phyloP scores from a whole-genome alignment of 768 basidiomycete species.

The Lactarius sanguifluus region DNA sequence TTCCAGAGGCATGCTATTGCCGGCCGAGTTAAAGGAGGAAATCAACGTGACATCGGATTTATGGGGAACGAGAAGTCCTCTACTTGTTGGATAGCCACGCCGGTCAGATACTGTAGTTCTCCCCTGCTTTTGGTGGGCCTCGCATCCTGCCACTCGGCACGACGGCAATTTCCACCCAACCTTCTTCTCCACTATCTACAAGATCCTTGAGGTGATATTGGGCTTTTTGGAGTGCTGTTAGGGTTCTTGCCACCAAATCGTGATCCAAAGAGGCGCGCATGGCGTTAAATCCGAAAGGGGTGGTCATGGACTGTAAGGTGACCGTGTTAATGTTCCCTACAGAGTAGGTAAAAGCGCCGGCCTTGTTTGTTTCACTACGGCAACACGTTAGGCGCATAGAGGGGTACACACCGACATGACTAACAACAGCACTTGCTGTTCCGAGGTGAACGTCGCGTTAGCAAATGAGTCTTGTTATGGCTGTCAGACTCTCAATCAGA shows the following conservation, averaged over 20 bases:
- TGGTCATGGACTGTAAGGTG: conserved; percentile 24
- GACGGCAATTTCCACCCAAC: conserved; percentile 26
- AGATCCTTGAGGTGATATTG: conserved; percentile 25
- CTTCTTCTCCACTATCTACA: conserved; percentile 26
- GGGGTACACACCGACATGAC: background rate
- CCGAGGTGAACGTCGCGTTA: conserved; percentile 20
- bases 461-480: conserved; percentile 20
- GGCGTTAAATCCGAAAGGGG: conserved; percentile 21
- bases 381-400: background rate
- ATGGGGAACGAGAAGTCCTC: background rate
- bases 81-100: conserved; percentile 28
- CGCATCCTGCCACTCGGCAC: conserved; percentile 25
- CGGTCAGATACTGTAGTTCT: conserved; percentile 25
- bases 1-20: conserved; percentile 25
- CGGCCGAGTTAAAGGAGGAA: background rate
- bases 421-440: conserved; percentile 24
- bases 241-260: conserved; percentile 13
- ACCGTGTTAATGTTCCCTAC: conserved; percentile 22
- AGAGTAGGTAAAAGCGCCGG: conserved; percentile 25
- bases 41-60: background rate
- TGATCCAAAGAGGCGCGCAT: conserved; percentile 24
- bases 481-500: conserved; percentile 1
- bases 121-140: conserved; percentile 18
- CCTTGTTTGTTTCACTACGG: conserved; percentile 16
- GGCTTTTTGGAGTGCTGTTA: conserved; percentile 23